Evolutionary conservation across 768 basidiomycete genomes (phyloP).

Genomic region (Melanogaster broomeanus): DNA sequence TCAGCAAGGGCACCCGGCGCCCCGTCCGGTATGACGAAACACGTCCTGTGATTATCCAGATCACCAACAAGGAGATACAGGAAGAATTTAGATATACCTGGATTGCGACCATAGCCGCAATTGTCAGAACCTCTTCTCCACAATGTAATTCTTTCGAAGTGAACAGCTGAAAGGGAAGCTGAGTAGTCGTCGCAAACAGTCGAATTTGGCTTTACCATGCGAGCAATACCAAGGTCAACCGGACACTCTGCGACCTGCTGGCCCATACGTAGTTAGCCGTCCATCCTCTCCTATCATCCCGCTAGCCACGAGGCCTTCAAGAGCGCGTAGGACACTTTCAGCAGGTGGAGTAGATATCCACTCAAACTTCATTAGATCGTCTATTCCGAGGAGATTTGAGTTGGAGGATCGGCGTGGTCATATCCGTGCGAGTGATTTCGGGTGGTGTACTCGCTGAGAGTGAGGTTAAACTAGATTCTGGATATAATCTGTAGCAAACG

Average conservation of each 20-base stretch:
- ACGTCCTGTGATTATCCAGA: constrained; percentile 60
- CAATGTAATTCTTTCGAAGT: constrained; percentile 83
- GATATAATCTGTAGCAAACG: constrained; percentile 90
- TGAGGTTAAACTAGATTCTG: constrained; percentile 56
- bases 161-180: constrained; percentile 61
- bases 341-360: constrained; percentile 91
- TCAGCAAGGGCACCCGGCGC: constrained; percentile 85
- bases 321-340: constrained; percentile 79
- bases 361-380: constrained; percentile 95
- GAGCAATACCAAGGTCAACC: constrained; percentile 89
- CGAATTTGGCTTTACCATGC: constrained; percentile 64
- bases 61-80: neutral
- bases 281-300: constrained; percentile 87
- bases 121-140: constrained; percentile 93
- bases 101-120: constrained; percentile 93
- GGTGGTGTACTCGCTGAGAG: constrained; percentile 77
- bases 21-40: constrained; percentile 87
- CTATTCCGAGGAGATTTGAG: constrained; percentile 93
- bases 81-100: constrained; percentile 53
- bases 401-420: constrained; percentile 90
- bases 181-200: neutral
- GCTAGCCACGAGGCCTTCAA: constrained; percentile 79
- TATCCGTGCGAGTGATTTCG: constrained; percentile 88
- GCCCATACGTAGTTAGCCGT: constrained; percentile 72
- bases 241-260: constrained; percentile 92